phyloP scores from a whole-genome alignment of 495 filamentous ascomycete genomes.

The Saxophila tyrrhenica region DNA sequence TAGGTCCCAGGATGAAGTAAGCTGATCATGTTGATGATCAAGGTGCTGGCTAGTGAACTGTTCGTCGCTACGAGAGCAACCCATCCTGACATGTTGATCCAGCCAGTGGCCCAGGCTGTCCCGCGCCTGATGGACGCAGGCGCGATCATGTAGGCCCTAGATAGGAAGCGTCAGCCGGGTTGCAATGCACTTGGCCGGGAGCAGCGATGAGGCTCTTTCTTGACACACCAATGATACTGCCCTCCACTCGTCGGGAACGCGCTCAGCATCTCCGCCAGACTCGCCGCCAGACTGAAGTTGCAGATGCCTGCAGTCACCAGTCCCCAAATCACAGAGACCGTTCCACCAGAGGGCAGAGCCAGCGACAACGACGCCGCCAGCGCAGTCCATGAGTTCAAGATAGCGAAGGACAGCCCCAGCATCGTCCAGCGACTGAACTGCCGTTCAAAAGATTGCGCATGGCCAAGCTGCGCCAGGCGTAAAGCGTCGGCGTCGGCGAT shows the following conservation, averaged over 20 bases:
- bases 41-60: slow-evolving; percentile 30
- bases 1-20: slow-evolving; percentile 36
- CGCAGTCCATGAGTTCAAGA: slow-evolving; percentile 48
- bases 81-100: slow-evolving; percentile 64
- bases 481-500: neutral
- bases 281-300: slow-evolving; percentile 55
- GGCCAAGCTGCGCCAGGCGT: neutral
- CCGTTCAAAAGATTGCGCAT: neutral
- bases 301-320: slow-evolving; percentile 56
- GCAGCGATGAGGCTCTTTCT: too few species aligned
- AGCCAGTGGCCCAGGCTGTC: slow-evolving; percentile 60
- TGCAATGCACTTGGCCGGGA: too few species aligned
- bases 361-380: slow-evolving; percentile 41
- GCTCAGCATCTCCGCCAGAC: slow-evolving; percentile 60
- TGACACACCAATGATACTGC: slow-evolving; percentile 38
- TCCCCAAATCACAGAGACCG: slow-evolving; percentile 44
- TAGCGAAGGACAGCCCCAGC: slow-evolving; percentile 47
- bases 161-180: too few species aligned
- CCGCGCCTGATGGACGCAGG: neutral
- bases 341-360: slow-evolving; percentile 40
- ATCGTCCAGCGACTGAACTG: slow-evolving; percentile 26
- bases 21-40: slow-evolving; percentile 34
- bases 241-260: slow-evolving; percentile 53
- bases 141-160: neutral
- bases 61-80: slow-evolving; percentile 32